Percentiles rank a stretch among this genome's conserved stretches.
Conservation (phyloP, 192 early-diverging fungal genomes). For the Rhizophagus sp. region DNA sequence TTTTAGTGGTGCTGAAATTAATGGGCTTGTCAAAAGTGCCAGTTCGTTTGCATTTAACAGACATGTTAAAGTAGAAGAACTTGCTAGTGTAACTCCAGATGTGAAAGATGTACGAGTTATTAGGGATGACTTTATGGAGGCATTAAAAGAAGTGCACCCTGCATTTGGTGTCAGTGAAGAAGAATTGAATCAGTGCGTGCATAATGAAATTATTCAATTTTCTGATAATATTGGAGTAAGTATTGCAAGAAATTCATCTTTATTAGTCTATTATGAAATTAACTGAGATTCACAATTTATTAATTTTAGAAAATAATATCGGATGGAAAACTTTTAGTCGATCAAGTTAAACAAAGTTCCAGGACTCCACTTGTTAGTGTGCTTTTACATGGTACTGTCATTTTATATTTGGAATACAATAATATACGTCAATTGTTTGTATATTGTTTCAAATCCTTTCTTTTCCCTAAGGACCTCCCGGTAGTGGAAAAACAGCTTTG, state of each 20-base stretch:
- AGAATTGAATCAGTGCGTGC: conserved; percentile 82
- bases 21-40: conserved; percentile 88
- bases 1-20: conserved; percentile 97
- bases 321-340: conserved; percentile 62
- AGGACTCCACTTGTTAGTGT: conserved; percentile 91
- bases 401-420: neutral
- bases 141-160: conserved; percentile 90
- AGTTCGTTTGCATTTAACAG: conserved; percentile 95
- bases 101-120: conserved; percentile 87
- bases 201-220: conserved; percentile 87
- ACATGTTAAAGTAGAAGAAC: conserved; percentile 90
- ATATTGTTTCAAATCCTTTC: neutral
- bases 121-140: conserved; percentile 82
- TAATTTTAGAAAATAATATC: conserved; percentile 59
- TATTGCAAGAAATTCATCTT: neutral
- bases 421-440: neutral
- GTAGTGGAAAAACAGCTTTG: conserved; percentile 92
- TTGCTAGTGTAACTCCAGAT: conserved; percentile 81
- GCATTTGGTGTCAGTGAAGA: conserved; percentile 93
- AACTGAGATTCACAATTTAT: neutral
- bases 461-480: conserved; percentile 52
- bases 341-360: conserved; percentile 74
- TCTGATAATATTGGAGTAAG: conserved; percentile 43
- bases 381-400: conserved; percentile 69
- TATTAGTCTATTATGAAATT: neutral